Conservation (phyloP, 2,329 filamentous ascomycete species). For the Rugonectria rugulosa region DNA sequence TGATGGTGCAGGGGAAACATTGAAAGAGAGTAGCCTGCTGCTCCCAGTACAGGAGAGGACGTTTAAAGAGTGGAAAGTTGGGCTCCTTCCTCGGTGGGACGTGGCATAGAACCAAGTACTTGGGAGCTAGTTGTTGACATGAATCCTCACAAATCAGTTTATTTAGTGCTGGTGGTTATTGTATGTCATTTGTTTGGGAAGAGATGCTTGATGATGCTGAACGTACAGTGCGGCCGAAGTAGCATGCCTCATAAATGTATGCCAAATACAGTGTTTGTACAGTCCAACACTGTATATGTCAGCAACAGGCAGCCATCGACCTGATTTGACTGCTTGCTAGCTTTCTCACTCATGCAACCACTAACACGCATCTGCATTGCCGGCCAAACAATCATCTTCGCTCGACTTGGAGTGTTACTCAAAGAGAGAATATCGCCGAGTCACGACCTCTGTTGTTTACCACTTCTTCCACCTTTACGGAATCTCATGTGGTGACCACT, state of each 20-base stretch:
- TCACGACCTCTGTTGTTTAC: neutral
- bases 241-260: too few relatives aligned
- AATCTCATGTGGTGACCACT: neutral
- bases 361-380: neutral
- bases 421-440: too few relatives aligned
- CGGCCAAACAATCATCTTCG: neutral
- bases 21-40: slow-evolving; percentile 58
- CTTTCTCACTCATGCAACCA: slow-evolving; percentile 1
- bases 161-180: too few relatives aligned
- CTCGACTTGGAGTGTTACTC: too few relatives aligned
- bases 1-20: slow-evolving; percentile 47
- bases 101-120: too few relatives aligned
- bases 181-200: too few relatives aligned
- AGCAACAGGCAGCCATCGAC: neutral
- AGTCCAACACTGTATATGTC: too few relatives aligned
- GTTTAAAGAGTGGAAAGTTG: slow-evolving; percentile 74
- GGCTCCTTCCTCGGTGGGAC: slow-evolving; percentile 61
- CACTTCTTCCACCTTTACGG: neutral
- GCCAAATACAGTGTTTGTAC: too few relatives aligned
- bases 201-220: too few relatives aligned
- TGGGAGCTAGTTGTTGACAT: too few relatives aligned
- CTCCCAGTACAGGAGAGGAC: slow-evolving; percentile 63
- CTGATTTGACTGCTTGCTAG: neutral
- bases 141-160: too few relatives aligned
- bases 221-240: too few relatives aligned